Evolutionary conservation across 306 rosid genomes (phyloP).

Genomic region (Quercus engelmannii): DNA sequence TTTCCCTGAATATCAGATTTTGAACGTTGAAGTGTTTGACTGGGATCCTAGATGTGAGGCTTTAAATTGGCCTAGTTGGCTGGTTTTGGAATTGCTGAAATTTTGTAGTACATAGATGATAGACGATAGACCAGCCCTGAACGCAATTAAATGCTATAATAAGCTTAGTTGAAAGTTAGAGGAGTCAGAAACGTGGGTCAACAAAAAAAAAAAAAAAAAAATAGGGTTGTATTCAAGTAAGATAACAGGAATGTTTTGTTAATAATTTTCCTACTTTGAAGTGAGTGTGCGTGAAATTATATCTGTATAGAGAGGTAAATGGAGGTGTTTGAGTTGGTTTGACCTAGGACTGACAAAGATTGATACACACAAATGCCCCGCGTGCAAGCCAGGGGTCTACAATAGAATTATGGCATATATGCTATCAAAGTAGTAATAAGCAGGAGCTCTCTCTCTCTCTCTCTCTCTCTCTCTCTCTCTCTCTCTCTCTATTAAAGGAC

Average conservation of each 20-base stretch:
- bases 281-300: background rate
- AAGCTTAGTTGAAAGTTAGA: no score
- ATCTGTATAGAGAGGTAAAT: background rate
- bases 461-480: no score
- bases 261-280: no score
- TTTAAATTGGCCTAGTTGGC: background rate
- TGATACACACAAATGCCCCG: background rate
- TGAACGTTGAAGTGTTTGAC: background rate
- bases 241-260: no score
- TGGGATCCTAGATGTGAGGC: background rate
- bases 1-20: background rate
- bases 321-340: background rate
- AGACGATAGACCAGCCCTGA: no score
- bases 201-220: no score
- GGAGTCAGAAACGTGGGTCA: no score
- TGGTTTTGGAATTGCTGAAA: no score
- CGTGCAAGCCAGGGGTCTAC: constrained; percentile 10
- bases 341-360: constrained; percentile 5
- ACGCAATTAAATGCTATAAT: no score
- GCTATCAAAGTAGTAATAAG: constrained; percentile 5
- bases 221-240: no score
- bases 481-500: constrained; percentile 3
- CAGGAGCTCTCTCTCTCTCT: background rate
- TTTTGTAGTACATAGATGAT: no score
- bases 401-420: background rate